Evolutionary conservation across 164 flowering plant species (phyloP).

Genomic region (Akebia trifoliata): DNA sequence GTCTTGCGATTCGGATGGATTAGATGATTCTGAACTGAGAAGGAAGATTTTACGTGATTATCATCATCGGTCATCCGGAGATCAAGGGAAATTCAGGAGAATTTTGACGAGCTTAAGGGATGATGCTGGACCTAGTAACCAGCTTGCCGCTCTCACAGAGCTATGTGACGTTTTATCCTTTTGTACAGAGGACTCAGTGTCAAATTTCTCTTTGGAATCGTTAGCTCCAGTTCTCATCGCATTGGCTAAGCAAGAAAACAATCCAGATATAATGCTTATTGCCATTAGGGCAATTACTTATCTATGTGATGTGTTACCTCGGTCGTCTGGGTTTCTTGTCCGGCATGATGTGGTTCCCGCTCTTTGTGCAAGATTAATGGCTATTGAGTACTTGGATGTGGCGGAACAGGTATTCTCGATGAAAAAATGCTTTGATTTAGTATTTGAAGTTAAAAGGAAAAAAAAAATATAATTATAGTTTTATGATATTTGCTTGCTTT

Average conservation of each 20-base stretch:
- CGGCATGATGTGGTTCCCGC: constrained; percentile 67
- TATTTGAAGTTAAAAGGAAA: too few species aligned
- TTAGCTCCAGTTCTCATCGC: constrained; percentile 61
- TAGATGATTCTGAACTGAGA: constrained; percentile 31
- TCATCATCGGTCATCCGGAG: constrained; percentile 23
- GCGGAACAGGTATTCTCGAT: constrained; percentile 72
- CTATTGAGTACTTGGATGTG: constrained; percentile 82
- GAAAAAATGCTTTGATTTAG: background rate
- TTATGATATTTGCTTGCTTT: background rate
- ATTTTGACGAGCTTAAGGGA: constrained; percentile 32
- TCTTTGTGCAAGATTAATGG: constrained; percentile 61
- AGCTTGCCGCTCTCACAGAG: constrained; percentile 59
- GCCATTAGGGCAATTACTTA: constrained; percentile 81
- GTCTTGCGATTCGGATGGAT: constrained; percentile 62
- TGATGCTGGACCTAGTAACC: constrained; percentile 32
- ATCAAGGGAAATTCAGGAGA: constrained; percentile 41
- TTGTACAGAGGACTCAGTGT: constrained; percentile 48
- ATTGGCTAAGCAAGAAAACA: constrained; percentile 51
- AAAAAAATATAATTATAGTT: too few species aligned
- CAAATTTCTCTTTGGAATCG: constrained; percentile 37
- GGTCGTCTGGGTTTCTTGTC: constrained; percentile 50
- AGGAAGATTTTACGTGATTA: constrained; percentile 12
- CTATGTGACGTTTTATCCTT: constrained; percentile 80
- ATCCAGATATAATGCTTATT: constrained; percentile 68
- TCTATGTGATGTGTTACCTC: constrained; percentile 68